Conservation (phyloP, 768 basidiomycete species). For the Sistotremastrum niveocremeum region DNA sequence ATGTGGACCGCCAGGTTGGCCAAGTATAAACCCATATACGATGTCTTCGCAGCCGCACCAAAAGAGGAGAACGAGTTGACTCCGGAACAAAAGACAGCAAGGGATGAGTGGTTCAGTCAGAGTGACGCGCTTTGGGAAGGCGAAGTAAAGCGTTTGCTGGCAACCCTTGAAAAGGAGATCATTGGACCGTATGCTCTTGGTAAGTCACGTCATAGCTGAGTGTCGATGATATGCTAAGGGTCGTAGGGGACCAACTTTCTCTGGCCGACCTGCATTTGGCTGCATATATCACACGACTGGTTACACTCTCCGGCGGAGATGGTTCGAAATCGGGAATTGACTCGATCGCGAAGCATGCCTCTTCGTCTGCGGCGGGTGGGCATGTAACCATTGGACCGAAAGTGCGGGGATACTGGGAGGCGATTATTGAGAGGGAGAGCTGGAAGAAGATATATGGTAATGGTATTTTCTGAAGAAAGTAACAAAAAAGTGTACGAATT, state of each 20-base stretch:
- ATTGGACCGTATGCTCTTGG: conserved; percentile 54
- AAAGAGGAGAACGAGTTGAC: conserved; percentile 26
- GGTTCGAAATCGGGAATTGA: conserved; percentile 35
- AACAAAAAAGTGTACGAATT: no score
- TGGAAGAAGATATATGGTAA: conserved; percentile 53
- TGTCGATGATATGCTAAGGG: not conserved
- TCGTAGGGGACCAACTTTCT: conserved; percentile 66
- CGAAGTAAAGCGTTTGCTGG: conserved; percentile 31
- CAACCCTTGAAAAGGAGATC: conserved; percentile 39
- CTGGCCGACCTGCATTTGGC: conserved; percentile 71
- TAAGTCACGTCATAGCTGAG: conserved; percentile 17
- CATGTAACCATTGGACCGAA: conserved; percentile 16
- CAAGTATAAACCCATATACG: conserved; percentile 28
- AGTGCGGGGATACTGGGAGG: conserved; percentile 66
- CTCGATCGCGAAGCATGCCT: conserved; percentile 34
- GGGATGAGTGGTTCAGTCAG: conserved; percentile 37
- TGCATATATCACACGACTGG: conserved; percentile 57
- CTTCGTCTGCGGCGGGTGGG: conserved; percentile 19
- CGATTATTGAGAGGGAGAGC: conserved; percentile 47
- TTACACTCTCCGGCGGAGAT: conserved; percentile 41
- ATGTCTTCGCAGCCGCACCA: conserved; percentile 32
- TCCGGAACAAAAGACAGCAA: conserved; percentile 23
- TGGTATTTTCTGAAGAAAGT: conserved; percentile 10
- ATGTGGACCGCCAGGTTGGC: conserved; percentile 49
- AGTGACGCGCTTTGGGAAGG: conserved; percentile 42